A percentile compares a stretch with the other conserved stretches of the same genome.
phyloP scores from a whole-genome alignment of 305 asterid species.

The Caryopteris hybrid region DNA sequence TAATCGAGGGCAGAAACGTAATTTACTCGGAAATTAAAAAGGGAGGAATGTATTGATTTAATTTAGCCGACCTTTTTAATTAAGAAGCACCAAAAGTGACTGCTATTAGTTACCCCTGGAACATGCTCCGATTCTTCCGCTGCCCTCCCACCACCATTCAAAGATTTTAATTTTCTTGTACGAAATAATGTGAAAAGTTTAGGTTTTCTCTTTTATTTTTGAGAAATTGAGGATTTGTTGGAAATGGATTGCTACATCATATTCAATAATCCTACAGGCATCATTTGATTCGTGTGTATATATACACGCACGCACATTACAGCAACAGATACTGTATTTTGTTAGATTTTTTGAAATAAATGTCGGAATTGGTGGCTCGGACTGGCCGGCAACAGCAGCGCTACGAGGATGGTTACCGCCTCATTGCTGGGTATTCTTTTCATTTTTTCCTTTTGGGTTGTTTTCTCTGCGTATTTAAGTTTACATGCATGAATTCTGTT shows the following conservation, averaged over 20 bases:
- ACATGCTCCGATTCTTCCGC: conserved; percentile 44
- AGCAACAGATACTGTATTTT: neutral
- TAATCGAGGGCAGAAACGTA: neutral
- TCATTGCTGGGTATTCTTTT: conserved; percentile 47
- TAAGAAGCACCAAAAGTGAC: conserved; percentile 31
- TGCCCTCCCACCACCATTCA: conserved; percentile 32
- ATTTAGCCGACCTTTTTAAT: conserved; percentile 9
- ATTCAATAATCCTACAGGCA: conserved; percentile 13
- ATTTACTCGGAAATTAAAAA: neutral
- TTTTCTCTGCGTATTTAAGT: neutral
- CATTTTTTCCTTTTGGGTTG: neutral
- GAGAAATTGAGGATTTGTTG: conserved; percentile 22
- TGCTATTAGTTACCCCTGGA: conserved; percentile 21
- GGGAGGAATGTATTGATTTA: no score
- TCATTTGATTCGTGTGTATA: conserved; percentile 15
- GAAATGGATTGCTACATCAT: conserved; percentile 19
- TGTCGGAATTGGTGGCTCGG: conserved; percentile 67
- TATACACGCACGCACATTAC: neutral
- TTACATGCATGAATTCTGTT: conserved; percentile 29
- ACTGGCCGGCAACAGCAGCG: conserved; percentile 77
- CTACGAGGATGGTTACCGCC: conserved; percentile 64
- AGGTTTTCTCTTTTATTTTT: neutral
- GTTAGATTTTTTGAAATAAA: conserved; percentile 16
- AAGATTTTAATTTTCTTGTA: conserved; percentile 10
- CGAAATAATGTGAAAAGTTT: conserved; percentile 15